A percentile compares a stretch with the other conserved stretches of the same genome.
These are phyloP conservation scores for Aphanomyces stellatus DNA, from an alignment of 352 stramenopile genomes.

Conservation along the genomic window DNA sequence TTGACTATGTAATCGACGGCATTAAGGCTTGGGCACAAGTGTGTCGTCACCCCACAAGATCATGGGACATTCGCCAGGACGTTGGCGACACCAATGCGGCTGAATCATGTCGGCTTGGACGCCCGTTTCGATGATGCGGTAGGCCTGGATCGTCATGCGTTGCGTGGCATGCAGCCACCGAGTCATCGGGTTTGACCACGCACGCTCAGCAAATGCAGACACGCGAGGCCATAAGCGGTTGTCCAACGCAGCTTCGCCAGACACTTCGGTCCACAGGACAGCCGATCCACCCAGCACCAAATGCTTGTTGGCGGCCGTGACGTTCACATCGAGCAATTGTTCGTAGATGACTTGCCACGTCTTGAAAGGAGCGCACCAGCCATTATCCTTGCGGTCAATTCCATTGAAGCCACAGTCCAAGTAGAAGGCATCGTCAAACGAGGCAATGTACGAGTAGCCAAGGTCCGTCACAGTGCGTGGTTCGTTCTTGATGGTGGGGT, in stretches of 20 bases:
- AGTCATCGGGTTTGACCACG: conserved; percentile 13
- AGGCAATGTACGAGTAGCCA: conserved; percentile 9
- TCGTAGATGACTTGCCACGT: conserved; percentile 22
- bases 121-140: conserved; percentile 8
- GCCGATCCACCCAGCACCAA: conserved; percentile 4
- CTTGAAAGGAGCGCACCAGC: conserved; percentile 19
- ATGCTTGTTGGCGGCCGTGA: conserved; percentile 5
- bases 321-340: background rate
- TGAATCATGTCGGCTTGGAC: background rate
- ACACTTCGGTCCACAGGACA: conserved; percentile 16
- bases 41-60: too few relatives aligned
- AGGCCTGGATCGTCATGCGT: conserved; percentile 3
- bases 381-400: conserved; percentile 15
- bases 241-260: background rate
- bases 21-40: too few relatives aligned
- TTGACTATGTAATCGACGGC: background rate
- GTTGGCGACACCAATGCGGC: conserved; percentile 10
- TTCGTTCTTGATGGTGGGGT: background rate
- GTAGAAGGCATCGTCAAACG: conserved; percentile 11
- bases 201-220: conserved; percentile 3
- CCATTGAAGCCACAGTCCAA: conserved; percentile 18
- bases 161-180: conserved; percentile 5
- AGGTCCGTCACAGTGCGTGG: background rate
- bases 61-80: conserved; percentile 5
- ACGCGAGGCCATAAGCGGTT: conserved; percentile 13